These are phyloP conservation scores for Diaporthe caulivora DNA, from an alignment of 2,329 filamentous ascomycete species.

Conservation along the genomic window DNA sequence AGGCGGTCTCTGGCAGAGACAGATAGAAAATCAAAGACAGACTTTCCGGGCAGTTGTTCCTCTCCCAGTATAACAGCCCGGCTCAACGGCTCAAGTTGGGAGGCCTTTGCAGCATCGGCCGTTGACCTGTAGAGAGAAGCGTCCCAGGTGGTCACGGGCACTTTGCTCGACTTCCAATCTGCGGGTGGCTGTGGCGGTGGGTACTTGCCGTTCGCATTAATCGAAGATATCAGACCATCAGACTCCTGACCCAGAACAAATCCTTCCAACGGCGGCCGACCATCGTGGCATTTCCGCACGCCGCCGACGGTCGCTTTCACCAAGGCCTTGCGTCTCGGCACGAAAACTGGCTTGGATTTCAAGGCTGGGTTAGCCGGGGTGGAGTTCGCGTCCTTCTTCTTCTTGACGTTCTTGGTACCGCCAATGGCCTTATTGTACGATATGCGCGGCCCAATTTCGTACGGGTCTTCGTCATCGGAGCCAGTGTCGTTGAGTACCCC, in stretches of 20 bases:
- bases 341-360: constrained; percentile 78
- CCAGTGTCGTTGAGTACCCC: constrained; percentile 92
- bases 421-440: constrained; percentile 87
- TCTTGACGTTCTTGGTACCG: constrained; percentile 83
- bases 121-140: constrained; percentile 70
- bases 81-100: constrained; percentile 79
- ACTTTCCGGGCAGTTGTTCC: constrained; percentile 86
- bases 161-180: constrained; percentile 78
- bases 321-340: constrained; percentile 72
- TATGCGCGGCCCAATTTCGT: constrained; percentile 90
- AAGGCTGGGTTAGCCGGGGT: constrained; percentile 73
- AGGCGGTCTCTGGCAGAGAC: constrained; percentile 82
- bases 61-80: constrained; percentile 87
- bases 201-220: constrained; percentile 61
- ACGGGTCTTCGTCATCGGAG: constrained; percentile 95
- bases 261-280: constrained; percentile 81
- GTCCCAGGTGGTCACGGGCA: constrained; percentile 48
- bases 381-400: constrained; percentile 62
- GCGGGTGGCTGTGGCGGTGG: constrained; percentile 76
- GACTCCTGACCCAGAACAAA: constrained; percentile 77
- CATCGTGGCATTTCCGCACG: constrained; percentile 83
- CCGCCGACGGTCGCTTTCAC: constrained; percentile 54
- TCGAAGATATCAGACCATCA: constrained; percentile 60
- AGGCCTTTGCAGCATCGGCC: constrained; percentile 82
- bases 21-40: constrained; percentile 93